Evolutionary conservation across 1,284 basidiomycete genomes (phyloP), one percentile per base, ranked within the genome.

Genomic region (Ustilago hordei): DNA sequence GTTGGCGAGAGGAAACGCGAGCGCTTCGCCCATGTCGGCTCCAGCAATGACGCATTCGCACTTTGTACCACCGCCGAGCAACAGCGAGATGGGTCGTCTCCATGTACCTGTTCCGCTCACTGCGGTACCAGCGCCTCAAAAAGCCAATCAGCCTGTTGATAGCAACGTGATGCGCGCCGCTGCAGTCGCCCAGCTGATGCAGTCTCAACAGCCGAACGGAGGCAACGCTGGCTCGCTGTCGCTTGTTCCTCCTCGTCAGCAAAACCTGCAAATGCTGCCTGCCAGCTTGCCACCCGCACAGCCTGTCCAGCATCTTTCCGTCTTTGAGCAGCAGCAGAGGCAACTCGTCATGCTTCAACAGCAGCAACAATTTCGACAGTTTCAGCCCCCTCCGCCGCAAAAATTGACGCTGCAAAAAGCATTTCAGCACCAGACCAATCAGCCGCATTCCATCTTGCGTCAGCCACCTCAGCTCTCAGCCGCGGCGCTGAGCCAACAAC

Each of bases 41-140:
- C 56, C 41, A 11, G 32, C 43, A 32, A 53, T 45, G 57, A 48
- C 58, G 31, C 62, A 57, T 19, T 41, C 62, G 35, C 52, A 55
- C 23, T 45, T 47, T 9, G 23, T 23, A 13, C 15, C 28, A 7
- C 34, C 55, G 36, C 28, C 32, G n/a, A 41, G 38, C 58, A 60
- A 53, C 50, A 28, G 15, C 15, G 58, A 23, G 11, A 9, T 32
- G 6, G 28, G 28, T 34, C 52, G 31, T 34, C 34, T 23, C 32
- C 45, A 48, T 11, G 34, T 23, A 38, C 6, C 28, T n/a, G 28
- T 19, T 34, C 2, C 47, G 45, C 47, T 47, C 13, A 15, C 39
- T 13, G 15, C 39, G 3, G 17, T n/a, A 8, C 39, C 39, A 15
- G 39, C 36, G 17, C 11, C 17, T 57, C 55, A n/a, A 23, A 11